Percentiles rank a stretch among this genome's conserved stretches.
Evolutionary conservation across 345 rosid genomes (phyloP).

Genomic region (Angophora floribunda): DNA sequence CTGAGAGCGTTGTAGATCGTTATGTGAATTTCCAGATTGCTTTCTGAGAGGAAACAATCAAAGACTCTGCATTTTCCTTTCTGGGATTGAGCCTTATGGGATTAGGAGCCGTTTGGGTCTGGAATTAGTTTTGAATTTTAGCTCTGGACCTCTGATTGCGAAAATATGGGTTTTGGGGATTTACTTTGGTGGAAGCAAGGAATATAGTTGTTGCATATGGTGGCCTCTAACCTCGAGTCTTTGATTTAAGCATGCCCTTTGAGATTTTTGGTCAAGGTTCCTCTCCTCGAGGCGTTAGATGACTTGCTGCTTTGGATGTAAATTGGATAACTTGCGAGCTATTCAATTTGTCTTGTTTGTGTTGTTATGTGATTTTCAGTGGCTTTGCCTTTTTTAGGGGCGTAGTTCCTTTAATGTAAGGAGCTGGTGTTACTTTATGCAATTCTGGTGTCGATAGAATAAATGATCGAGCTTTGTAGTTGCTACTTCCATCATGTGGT

Average conservation of each 20-base stretch:
- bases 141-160: constrained; percentile 7
- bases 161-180: constrained; percentile 6
- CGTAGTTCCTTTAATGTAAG: not conserved
- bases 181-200: not conserved
- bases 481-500: not conserved
- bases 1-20: not conserved
- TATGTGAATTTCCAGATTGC: not conserved
- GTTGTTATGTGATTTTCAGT: not conserved
- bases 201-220: not conserved
- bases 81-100: not conserved
- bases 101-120: not conserved
- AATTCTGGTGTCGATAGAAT: not conserved
- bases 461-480: not conserved
- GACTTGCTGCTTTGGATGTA: not conserved
- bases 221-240: not conserved
- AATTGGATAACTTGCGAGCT: not conserved
- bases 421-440: not conserved
- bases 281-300: not conserved
- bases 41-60: not conserved
- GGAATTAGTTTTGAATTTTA: not conserved
- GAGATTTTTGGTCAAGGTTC: not conserved
- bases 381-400: not conserved
- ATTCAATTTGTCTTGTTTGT: not conserved
- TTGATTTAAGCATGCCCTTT: not conserved
- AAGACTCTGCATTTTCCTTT: not conserved